Base-by-base conservation (phyloP, 345 rosid genomes). In the Eucalyptus erythrocorys region DNA sequence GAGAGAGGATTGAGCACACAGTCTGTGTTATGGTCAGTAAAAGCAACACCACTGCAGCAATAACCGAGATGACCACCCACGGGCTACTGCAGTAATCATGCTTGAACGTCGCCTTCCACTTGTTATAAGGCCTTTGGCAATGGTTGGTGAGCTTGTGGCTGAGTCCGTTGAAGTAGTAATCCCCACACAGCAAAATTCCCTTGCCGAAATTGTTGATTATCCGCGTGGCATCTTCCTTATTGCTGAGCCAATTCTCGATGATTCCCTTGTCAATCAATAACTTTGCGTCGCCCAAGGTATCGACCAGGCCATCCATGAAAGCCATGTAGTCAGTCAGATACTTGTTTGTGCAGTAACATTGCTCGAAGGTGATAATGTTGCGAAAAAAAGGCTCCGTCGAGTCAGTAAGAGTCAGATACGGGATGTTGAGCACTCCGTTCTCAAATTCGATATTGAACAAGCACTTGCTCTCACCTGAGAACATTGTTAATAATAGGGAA, bases 351-450 rank as follows among this genome's bases (percentile, higher is more conserved):
- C 50, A 86, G 40, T 85, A 61, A 42, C 79, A 76, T 84, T 87
- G 84, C 90, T 92, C 91, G 5, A 86, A 91, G 21, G 91, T 88
- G 2, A 57, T 7, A 11, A 92, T 48, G 87, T 90, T 92, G 37
- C 86, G 40, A 21, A 89, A 47, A 10, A 86, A 12, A 9, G 4
- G 15, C 79, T 84, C 89, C 5, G 86, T 47, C 0, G 3, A 2
- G 5, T 24, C 51, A 0, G 4, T 2, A 6, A 91, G 24, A 17
- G 0, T 0, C 9, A 91, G 5, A 1, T 8, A 17, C 22, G 94
- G 90, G 51, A 91, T 89, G 80, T 53, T 47, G 21, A 90, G 85
- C 16, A 71, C 42, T 22, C 92, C 91, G 4, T 86, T 27, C 10
- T 64, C 2, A 17, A 92, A 91, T 5, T 50, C 24, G 19, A 91